These are phyloP conservation scores for Arabis hirsuta DNA, from an alignment of 345 rosid genomes.

Conservation along the genomic window DNA sequence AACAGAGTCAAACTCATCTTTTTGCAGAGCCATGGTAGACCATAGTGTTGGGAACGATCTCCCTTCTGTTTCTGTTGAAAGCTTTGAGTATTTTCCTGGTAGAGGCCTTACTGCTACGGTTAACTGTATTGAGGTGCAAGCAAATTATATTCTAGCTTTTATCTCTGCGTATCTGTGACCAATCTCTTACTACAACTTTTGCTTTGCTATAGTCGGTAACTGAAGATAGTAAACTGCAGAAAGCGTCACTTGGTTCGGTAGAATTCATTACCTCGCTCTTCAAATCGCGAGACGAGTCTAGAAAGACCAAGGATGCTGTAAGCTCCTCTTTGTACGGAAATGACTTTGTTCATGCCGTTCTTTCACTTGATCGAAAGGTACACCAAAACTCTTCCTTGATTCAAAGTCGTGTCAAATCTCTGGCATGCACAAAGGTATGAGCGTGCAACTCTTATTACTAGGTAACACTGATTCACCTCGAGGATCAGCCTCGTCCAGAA, in stretches of 20 bases:
- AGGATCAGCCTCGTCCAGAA: conserved; percentile 79
- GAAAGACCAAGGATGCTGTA: conserved; percentile 74
- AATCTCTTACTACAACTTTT: conserved; percentile 15
- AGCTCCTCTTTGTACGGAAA: conserved; percentile 69
- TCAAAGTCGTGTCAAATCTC: not conserved
- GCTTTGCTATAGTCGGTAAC: conserved; percentile 58
- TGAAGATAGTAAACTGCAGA: conserved; percentile 51
- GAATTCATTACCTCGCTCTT: conserved; percentile 82
- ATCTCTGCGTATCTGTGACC: not conserved
- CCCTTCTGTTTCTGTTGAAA: conserved; percentile 75
- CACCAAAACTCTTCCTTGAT: not conserved
- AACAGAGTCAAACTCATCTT: not conserved
- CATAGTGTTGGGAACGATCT: conserved; percentile 84
- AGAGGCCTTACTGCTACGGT: conserved; percentile 88
- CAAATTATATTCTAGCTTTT: not conserved
- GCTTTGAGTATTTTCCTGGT: conserved; percentile 88
- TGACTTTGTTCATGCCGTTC: conserved; percentile 89
- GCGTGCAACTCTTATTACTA: conserved; percentile 28
- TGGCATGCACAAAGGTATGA: not conserved
- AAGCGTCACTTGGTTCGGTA: conserved; percentile 91
- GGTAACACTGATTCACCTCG: conserved; percentile 89
- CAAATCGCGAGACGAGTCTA: conserved; percentile 67
- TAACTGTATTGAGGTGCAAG: conserved; percentile 58
- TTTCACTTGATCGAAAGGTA: conserved; percentile 80
- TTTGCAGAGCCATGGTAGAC: conserved; percentile 85